These are phyloP conservation scores for Mycosphaerella sp. DNA, from an alignment of 2,329 filamentous ascomycete species.

Conservation along the genomic window DNA sequence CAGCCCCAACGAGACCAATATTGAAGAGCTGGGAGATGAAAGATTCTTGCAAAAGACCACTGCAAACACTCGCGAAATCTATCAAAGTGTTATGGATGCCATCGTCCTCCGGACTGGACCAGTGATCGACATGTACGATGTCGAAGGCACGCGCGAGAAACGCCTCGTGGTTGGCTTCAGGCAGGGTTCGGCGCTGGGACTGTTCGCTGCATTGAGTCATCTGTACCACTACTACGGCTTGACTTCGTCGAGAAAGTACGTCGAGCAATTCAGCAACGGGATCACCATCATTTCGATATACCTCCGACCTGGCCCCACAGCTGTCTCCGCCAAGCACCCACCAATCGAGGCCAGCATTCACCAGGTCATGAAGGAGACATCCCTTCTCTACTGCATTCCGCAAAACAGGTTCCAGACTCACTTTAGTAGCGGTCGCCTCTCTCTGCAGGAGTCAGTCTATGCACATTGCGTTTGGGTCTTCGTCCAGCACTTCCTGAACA, in stretches of 20 bases:
- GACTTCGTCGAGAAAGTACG: conserved; percentile 93
- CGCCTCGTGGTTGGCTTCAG: conserved; percentile 91
- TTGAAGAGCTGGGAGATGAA: conserved; percentile 87
- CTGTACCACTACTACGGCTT: conserved; percentile 98
- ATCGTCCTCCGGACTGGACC: conserved; percentile 81
- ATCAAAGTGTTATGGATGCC: conserved; percentile 84
- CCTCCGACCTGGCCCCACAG: conserved; percentile 62
- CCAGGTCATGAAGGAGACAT: conserved; percentile 98
- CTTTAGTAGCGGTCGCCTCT: conserved; percentile 79
- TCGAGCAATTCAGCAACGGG: conserved; percentile 96
- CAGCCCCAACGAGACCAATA: conserved; percentile 68
- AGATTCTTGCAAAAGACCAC: conserved; percentile 96
- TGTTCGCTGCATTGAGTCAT: conserved; percentile 93
- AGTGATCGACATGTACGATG: conserved; percentile 96
- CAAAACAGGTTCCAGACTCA: conserved; percentile 92
- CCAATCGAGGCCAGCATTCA: conserved; percentile 92
- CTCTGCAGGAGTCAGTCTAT: conserved; percentile 94
- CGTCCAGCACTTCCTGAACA: conserved; percentile 95
- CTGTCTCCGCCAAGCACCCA: conserved; percentile 54
- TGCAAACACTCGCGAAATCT: conserved; percentile 89
- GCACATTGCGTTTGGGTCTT: conserved; percentile 98
- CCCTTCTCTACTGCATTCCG: conserved; percentile 92
- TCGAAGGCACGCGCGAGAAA: conserved; percentile 86
- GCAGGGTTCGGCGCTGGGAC: conserved; percentile 79
- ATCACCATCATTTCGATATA: conserved; percentile 97